These are phyloP conservation scores for Phytopythium helicoides DNA, from an alignment of 352 stramenopile species.

Conservation along the genomic window DNA sequence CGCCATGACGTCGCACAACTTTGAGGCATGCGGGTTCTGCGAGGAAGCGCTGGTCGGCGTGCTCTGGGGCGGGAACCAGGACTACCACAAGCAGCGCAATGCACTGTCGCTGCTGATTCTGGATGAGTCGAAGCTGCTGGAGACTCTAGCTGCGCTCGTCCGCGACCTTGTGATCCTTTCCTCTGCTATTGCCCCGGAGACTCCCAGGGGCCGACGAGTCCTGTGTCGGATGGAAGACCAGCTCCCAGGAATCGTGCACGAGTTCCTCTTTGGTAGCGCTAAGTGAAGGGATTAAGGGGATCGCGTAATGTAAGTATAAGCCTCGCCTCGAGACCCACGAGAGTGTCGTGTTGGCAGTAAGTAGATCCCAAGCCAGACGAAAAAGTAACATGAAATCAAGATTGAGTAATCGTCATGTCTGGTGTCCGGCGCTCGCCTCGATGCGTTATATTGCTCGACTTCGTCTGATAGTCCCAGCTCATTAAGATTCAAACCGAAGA, in stretches of 20 bases:
- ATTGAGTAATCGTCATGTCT: too few relatives aligned
- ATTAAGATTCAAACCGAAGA: too few relatives aligned
- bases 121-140: conserved; percentile 7
- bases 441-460: too few relatives aligned
- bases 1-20: conserved; percentile 4
- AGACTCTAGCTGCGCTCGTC: conserved; percentile 4
- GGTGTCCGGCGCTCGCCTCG: too few relatives aligned
- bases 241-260: neutral
- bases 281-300: neutral
- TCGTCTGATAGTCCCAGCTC: too few relatives aligned
- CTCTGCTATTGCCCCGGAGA: neutral
- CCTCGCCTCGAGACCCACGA: too few relatives aligned
- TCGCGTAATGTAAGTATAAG: too few relatives aligned
- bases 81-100: conserved; percentile 2
- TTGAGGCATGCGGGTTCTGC: conserved; percentile 8
- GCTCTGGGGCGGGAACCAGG: conserved; percentile 1
- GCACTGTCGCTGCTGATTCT: conserved; percentile 1
- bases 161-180: conserved; percentile 3
- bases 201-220: neutral
- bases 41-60: neutral
- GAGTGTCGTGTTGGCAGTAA: too few relatives aligned
- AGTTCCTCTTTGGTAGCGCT: conserved; percentile 1
- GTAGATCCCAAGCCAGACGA: too few relatives aligned
- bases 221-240: neutral
- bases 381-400: too few relatives aligned